These are phyloP conservation scores for Diaporthe sp. DNA, from an alignment of 2,329 filamentous ascomycete species.

Conservation along the genomic window DNA sequence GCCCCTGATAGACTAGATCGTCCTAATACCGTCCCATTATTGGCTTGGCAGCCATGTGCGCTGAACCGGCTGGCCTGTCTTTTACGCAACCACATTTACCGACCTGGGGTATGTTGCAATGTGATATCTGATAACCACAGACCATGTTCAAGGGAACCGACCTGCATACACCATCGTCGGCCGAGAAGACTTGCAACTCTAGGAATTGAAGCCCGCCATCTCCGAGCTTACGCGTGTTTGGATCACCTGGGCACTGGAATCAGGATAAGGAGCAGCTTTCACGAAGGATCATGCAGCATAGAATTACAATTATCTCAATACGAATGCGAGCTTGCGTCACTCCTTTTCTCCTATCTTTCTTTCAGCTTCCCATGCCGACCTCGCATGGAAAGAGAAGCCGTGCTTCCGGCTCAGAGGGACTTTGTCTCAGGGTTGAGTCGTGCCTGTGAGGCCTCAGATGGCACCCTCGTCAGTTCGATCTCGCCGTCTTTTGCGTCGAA, in stretches of 20 bases:
- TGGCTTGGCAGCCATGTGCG: constrained; percentile 4
- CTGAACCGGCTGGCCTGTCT: background rate
- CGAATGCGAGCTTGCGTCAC: background rate
- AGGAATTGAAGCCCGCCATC: background rate
- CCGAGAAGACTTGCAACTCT: background rate
- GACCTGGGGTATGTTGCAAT: background rate
- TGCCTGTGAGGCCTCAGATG: background rate
- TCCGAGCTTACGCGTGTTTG: background rate
- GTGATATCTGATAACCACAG: background rate
- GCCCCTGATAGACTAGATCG: constrained; percentile 10
- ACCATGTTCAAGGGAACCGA: background rate
- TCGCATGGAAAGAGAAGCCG: background rate
- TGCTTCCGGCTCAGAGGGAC: background rate
- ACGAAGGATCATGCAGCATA: background rate
- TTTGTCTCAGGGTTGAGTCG: background rate
- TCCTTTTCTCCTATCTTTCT: background rate
- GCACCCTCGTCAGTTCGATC: background rate
- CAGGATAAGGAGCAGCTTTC: background rate
- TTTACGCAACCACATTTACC: background rate
- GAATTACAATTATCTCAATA: constrained; percentile 9
- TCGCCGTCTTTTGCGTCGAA: background rate
- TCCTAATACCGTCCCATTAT: constrained; percentile 17
- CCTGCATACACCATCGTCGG: background rate
- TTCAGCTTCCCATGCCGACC: background rate
- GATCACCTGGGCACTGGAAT: background rate